A percentile compares a stretch with the other conserved stretches of the same genome.
These are phyloP conservation scores for Lasiosphaeriaceae sp. DNA, from an alignment of 495 filamentous ascomycete species.

Conservation along the genomic window DNA sequence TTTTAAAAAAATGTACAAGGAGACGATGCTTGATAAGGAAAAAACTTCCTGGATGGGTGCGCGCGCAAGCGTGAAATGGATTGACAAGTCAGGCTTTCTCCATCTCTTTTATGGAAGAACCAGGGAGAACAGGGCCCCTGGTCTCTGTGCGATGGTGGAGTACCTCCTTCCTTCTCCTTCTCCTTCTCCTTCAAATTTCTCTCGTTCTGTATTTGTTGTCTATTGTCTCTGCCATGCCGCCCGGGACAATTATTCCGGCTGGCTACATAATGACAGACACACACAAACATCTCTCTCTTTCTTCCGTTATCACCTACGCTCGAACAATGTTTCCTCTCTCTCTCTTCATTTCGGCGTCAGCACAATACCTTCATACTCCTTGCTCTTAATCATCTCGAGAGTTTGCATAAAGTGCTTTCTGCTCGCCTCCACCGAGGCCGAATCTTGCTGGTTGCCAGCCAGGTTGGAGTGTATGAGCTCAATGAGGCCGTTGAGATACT, in stretches of 20 bases:
- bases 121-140: too few relatives aligned
- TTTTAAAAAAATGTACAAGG: too few relatives aligned
- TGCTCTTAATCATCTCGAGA: constrained; percentile 82
- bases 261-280: too few relatives aligned
- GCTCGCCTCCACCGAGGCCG: constrained; percentile 74
- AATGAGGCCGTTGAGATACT: constrained; percentile 96
- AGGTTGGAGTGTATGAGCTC: constrained; percentile 97
- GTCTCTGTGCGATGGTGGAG: too few relatives aligned
- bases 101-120: too few relatives aligned
- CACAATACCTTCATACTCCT: constrained; percentile 90
- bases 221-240: too few relatives aligned
- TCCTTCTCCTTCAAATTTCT: neutral
- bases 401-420: constrained; percentile 91
- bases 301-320: too few relatives aligned
- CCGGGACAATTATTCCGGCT: too few relatives aligned
- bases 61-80: neutral
- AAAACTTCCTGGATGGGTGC: too few relatives aligned
- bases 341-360: constrained; percentile 59
- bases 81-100: neutral
- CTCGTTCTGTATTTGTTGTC: neutral
- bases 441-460: constrained; percentile 72
- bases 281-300: too few relatives aligned
- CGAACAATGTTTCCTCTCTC: neutral
- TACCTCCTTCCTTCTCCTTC: neutral
- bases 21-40: too few relatives aligned